These are phyloP conservation scores for Bruguiera hainesii DNA, from an alignment of 441 rosid genomes.

Conservation along the genomic window DNA sequence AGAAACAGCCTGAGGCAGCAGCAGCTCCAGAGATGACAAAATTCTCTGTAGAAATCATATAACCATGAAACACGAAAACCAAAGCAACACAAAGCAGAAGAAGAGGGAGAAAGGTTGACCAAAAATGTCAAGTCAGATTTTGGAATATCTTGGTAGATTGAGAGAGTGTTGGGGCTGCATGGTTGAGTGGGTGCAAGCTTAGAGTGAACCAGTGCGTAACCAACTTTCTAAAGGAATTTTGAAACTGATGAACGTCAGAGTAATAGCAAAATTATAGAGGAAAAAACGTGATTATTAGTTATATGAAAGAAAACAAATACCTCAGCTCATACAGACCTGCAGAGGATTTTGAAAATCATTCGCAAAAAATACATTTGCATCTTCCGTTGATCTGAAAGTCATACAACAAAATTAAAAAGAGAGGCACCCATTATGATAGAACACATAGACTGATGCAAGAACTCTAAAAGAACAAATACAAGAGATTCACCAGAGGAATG, in stretches of 20 bases:
- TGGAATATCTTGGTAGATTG: not conserved
- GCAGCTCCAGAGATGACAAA: constrained; percentile 90
- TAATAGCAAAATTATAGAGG: not conserved
- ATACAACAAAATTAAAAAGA: constrained; percentile 19
- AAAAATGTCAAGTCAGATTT: not conserved
- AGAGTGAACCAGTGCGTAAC: too few species aligned
- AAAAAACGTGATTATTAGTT: not conserved
- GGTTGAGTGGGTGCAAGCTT: too few species aligned
- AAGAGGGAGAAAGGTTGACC: constrained; percentile 7
- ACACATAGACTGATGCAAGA: too few species aligned
- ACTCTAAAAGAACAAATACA: too few species aligned
- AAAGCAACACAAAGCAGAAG: not conserved
- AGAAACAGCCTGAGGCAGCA: constrained; percentile 53
- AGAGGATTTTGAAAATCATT: constrained; percentile 87
- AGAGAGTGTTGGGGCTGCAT: not conserved
- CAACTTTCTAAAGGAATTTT: not conserved
- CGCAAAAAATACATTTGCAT: constrained; percentile 85
- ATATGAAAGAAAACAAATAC: constrained; percentile 3
- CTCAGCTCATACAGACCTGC: constrained; percentile 49
- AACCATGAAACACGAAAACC: constrained; percentile 16
- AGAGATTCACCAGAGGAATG: too few species aligned
- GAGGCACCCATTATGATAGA: not conserved
- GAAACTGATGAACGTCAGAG: not conserved
- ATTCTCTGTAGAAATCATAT: constrained; percentile 55
- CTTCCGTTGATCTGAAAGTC: constrained; percentile 76